phyloP scores from a whole-genome alignment of 2,329 filamentous ascomycete genomes.

The Paecilomyces variotii region DNA sequence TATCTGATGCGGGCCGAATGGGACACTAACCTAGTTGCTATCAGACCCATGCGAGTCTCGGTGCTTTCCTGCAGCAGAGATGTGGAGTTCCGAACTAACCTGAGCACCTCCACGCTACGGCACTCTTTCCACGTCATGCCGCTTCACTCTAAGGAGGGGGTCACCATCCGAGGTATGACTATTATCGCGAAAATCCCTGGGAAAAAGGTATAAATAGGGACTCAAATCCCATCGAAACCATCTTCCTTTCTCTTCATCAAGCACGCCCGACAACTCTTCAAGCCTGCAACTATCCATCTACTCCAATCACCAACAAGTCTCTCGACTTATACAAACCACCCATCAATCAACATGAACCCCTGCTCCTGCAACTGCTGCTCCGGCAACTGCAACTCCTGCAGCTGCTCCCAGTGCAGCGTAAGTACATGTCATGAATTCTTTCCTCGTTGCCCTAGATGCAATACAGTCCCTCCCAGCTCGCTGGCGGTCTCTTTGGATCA shows the following conservation, averaged over 20 bases:
- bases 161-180: background rate
- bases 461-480: background rate
- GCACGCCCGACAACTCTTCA: background rate
- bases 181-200: background rate
- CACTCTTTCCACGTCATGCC: background rate
- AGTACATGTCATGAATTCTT: conserved; percentile 6
- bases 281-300: background rate
- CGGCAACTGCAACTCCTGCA: conserved; percentile 31
- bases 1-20: background rate
- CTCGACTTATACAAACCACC: background rate
- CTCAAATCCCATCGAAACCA: background rate
- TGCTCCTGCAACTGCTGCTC: conserved; percentile 34
- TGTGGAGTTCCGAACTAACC: background rate
- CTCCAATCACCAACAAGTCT: background rate
- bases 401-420: conserved; percentile 29
- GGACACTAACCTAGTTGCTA: background rate
- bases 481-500: background rate
- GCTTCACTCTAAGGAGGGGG: background rate
- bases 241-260: background rate
- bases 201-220: background rate
- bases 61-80: background rate
- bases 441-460: background rate
- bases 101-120: background rate
- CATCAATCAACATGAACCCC: conserved; percentile 28
- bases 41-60: background rate